Percentiles rank a stretch among this genome's conserved stretches.
These are phyloP conservation scores for Cudoniella acicularis DNA, from an alignment of 495 filamentous ascomycete genomes.

Conservation along the genomic window DNA sequence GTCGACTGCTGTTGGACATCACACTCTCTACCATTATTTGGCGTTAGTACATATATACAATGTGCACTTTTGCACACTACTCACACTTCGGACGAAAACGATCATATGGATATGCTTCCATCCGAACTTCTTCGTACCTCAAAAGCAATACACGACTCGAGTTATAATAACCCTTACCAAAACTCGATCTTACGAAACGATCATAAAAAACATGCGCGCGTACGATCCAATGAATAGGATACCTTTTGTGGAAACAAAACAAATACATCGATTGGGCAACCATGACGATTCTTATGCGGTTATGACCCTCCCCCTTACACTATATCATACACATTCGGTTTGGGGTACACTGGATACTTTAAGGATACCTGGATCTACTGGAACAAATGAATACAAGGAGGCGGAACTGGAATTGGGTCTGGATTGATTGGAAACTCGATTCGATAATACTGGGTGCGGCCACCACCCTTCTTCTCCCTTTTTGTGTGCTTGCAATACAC, in stretches of 20 bases:
- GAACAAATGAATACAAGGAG: neutral
- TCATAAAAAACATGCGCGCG: neutral
- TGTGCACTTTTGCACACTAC: neutral
- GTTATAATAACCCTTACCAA: neutral
- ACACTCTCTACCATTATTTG: constrained; percentile 18
- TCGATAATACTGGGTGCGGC: constrained; percentile 1
- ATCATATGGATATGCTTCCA: constrained; percentile 8
- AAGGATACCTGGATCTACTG: neutral
- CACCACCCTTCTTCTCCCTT: neutral
- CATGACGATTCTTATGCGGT: constrained; percentile 28
- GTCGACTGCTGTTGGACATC: constrained; percentile 6
- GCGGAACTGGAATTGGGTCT: neutral
- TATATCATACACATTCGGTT: neutral
- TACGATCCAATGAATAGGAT: constrained; percentile 18
- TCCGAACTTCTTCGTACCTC: neutral
- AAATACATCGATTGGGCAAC: constrained; percentile 32
- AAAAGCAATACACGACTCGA: neutral
- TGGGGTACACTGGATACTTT: neutral
- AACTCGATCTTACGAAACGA: constrained; percentile 10
- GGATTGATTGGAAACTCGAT: neutral
- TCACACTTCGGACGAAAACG: constrained; percentile 14
- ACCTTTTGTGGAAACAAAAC: constrained; percentile 13
- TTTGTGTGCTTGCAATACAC: neutral
- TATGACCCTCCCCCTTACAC: constrained; percentile 20
- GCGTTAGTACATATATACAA: constrained; percentile 23